Base-by-base conservation (phyloP, 805 yeast genomes). In the Lachancea mirantina region DNA sequence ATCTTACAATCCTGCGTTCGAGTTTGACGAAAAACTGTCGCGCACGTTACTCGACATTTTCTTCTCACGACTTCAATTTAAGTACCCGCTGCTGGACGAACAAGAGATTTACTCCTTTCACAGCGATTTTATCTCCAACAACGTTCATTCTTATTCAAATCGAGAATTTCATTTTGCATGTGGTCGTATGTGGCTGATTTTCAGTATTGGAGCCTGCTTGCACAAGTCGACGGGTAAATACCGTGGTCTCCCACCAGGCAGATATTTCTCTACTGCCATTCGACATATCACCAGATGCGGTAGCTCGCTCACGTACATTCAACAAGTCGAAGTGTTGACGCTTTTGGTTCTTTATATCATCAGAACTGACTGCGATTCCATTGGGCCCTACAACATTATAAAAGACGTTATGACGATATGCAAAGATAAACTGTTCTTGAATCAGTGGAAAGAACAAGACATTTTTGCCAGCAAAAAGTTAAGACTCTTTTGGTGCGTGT, bases 401-500 rank as follows among this genome's bases (percentile, higher is more conserved):
- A 59, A 63, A 21, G 78, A 74, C 45, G 68, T 77, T 5, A 63
- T 74, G 65, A 50, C 56, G 14, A 52, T 70, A 8, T 70, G 73
- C 43, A 49, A 48, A 26, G 43, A 52, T 17, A 41, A 51, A 18
- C 34, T 58, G 25, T 39, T 39, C 15, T 31, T 57, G 23, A 56
- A 57, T 30, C 41, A 38, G 21, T 47, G 55, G 47, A 42, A 50
- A 19, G 38, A 44, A 3, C 35, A 47, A 7, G 54, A 47, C 30
- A 41, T 45, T 6, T 36, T 40, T 33, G 46, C 49, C 4, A 65
- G 67, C 40, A 61, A 62, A 32, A 67, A 64, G 45, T 52, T 74
- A 54, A 62, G 82, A 41, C 55, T 73, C 11, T 77, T 78, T 58
- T 77, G 83, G 83, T 72, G 78, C 48, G 69, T 70, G 6, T 77